Evolutionary conservation across 2,329 filamentous ascomycete genomes (phyloP).

Genomic region (Amauroascus niger): DNA sequence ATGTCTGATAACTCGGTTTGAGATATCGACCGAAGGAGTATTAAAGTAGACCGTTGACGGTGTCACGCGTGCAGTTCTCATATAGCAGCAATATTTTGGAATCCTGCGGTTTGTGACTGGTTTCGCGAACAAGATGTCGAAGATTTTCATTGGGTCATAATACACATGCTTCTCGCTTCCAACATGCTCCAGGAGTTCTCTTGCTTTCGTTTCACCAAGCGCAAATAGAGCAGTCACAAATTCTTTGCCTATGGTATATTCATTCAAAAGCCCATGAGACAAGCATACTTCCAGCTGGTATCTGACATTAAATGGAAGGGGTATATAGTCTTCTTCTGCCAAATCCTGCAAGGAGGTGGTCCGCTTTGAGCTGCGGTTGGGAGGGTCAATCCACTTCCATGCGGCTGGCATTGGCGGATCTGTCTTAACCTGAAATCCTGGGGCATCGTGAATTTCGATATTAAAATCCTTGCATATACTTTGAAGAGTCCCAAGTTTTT

Average conservation of each 20-base stretch:
- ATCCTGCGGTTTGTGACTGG: slow-evolving; percentile 45
- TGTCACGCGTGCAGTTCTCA: slow-evolving; percentile 70
- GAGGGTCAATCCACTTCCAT: slow-evolving; percentile 36
- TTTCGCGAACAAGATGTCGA: slow-evolving; percentile 43
- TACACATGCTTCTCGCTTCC: slow-evolving; percentile 54
- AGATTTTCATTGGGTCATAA: slow-evolving; percentile 63
- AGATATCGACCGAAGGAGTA: slow-evolving; percentile 71
- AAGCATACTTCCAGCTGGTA: slow-evolving; percentile 92
- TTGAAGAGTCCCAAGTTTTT: slow-evolving; percentile 39
- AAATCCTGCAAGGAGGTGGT: slow-evolving; percentile 31
- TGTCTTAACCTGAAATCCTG: slow-evolving; percentile 33
- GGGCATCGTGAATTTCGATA: slow-evolving; percentile 43
- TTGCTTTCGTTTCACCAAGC: slow-evolving; percentile 47
- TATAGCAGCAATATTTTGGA: slow-evolving; percentile 62
- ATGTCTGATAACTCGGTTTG: slow-evolving; percentile 73
- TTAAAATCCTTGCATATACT: slow-evolving; percentile 62
- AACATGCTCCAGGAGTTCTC: slow-evolving; percentile 62
- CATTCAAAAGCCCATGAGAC: slow-evolving; percentile 66
- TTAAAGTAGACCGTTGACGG: slow-evolving; percentile 72
- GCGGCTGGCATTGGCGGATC: slow-evolving; percentile 18
- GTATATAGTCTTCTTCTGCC: slow-evolving; percentile 27
- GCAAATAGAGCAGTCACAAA: slow-evolving; percentile 56
- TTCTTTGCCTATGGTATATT: slow-evolving; percentile 57
- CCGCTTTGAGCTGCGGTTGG: slow-evolving; percentile 21
- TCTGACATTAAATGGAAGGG: slow-evolving; percentile 60